Percentiles rank a stretch among this genome's conserved stretches.
phyloP scores from a whole-genome alignment of 2,329 filamentous ascomycete species.

The Cladobotryum protrusum region DNA sequence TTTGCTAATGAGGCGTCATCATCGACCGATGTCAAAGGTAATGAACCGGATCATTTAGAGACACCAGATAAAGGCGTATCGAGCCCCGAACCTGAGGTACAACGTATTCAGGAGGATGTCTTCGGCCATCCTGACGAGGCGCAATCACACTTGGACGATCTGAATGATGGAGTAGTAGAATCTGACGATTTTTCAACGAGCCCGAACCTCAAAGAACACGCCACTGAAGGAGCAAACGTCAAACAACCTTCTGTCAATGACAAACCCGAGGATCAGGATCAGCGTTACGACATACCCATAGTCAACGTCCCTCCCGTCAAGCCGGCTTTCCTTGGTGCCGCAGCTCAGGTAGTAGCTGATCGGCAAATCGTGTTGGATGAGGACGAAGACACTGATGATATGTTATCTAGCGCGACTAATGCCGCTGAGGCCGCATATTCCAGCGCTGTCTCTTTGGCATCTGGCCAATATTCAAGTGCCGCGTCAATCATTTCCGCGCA shows the following conservation, averaged over 20 bases:
- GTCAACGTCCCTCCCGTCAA: constrained; percentile 33
- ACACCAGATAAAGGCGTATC: background rate
- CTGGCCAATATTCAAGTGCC: constrained; percentile 62
- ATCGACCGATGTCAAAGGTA: constrained; percentile 8
- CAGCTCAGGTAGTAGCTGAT: constrained; percentile 43
- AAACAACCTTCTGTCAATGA: constrained; percentile 6
- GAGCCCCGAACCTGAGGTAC: constrained; percentile 3
- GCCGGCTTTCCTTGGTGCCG: constrained; percentile 44
- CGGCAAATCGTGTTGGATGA: constrained; percentile 46
- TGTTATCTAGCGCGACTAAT: constrained; percentile 31
- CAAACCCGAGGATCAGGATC: constrained; percentile 18
- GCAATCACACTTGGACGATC: background rate
- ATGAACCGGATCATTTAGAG: background rate
- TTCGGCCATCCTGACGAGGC: background rate
- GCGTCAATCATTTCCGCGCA: constrained; percentile 61
- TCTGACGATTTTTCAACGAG: background rate
- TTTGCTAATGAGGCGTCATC: constrained; percentile 12
- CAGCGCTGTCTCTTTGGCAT: constrained; percentile 58
- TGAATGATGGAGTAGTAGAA: background rate
- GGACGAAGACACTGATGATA: constrained; percentile 34
- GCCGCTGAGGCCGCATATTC: constrained; percentile 55
- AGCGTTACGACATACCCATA: constrained; percentile 17
- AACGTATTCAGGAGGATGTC: background rate
- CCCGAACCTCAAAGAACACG: too few species aligned
- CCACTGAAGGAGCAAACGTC: too few species aligned